These are phyloP conservation scores for Brettanomyces bruxellensis DNA, from an alignment of 805 yeast genomes.

Conservation along the genomic window DNA sequence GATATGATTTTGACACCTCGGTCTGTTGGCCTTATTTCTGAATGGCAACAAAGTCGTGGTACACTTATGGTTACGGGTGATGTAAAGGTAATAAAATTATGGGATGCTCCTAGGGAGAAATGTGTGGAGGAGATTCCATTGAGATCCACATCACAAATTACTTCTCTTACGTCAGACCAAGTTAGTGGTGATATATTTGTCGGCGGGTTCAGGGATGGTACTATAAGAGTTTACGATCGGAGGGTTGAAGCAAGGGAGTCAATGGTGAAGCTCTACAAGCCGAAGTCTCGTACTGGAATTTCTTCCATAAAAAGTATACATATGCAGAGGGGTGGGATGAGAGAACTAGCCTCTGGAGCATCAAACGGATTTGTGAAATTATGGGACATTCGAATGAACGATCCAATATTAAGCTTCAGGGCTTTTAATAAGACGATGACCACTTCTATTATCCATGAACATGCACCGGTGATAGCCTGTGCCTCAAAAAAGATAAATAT, in stretches of 20 bases:
- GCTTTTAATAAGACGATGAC: constrained; percentile 48
- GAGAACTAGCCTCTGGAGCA: constrained; percentile 81
- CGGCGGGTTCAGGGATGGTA: constrained; percentile 90
- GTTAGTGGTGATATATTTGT: constrained; percentile 86
- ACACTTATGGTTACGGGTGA: constrained; percentile 89
- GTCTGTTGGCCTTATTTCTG: constrained; percentile 76
- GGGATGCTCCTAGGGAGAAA: constrained; percentile 96
- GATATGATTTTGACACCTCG: constrained; percentile 75
- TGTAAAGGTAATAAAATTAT: constrained; percentile 78
- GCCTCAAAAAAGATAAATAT: constrained; percentile 73
- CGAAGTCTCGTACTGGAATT: constrained; percentile 18
- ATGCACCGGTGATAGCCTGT: constrained; percentile 89
- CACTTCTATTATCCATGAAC: constrained; percentile 82
- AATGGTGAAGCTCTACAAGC: constrained; percentile 76
- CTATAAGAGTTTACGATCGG: constrained; percentile 83
- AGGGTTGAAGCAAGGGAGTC: constrained; percentile 78
- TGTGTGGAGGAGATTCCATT: constrained; percentile 86
- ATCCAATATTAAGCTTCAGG: constrained; percentile 59
- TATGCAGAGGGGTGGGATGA: constrained; percentile 93
- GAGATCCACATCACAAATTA: constrained; percentile 79
- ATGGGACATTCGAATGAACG: constrained; percentile 80
- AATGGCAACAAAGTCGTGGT: constrained; percentile 97
- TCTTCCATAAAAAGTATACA: constrained; percentile 59
- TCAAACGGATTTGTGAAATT: constrained; percentile 74
- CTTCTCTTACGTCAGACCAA: constrained; percentile 88